Percentiles rank a stretch among this genome's conserved stretches.
Conservation (phyloP, 305 asterid genomes). For the Nicotiana rustica region DNA sequence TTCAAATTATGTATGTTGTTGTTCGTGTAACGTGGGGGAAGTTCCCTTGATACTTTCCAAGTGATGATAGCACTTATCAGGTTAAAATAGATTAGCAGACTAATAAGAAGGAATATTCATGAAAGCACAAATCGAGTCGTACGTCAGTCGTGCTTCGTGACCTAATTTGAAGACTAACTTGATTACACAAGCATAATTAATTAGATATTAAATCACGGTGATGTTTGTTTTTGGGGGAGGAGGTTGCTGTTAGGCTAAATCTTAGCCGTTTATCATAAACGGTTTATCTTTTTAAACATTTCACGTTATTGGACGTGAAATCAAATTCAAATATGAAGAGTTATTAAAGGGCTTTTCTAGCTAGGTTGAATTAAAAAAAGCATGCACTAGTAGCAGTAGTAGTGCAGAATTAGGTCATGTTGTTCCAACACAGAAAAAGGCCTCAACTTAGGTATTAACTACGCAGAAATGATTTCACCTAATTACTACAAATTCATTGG, state of each 20-base stretch:
- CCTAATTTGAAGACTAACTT: slow-evolving; percentile 30
- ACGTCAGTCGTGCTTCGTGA: neutral
- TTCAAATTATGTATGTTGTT: slow-evolving; percentile 32
- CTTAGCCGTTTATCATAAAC: neutral
- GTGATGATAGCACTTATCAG: slow-evolving; percentile 37
- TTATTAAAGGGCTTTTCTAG: slow-evolving; percentile 21
- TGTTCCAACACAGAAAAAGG: slow-evolving; percentile 25
- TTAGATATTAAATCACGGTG: neutral
- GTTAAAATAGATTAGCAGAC: slow-evolving; percentile 31
- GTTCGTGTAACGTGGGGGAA: neutral
- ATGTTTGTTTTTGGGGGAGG: neutral
- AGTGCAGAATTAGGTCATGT: slow-evolving; percentile 34
- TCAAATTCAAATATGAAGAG: slow-evolving; percentile 25
- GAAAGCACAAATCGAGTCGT: neutral
- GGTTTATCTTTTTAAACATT: neutral
- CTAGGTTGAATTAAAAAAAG: neutral
- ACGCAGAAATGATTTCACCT: slow-evolving; percentile 12
- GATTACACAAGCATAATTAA: neutral
- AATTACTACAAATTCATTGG: slow-evolving; percentile 31
- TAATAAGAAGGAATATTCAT: slow-evolving; percentile 35
- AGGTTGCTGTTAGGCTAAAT: neutral
- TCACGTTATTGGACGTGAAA: neutral
- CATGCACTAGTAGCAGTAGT: slow-evolving; percentile 18
- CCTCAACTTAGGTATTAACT: slow-evolving; percentile 19
- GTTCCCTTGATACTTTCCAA: slow-evolving; percentile 35